Percentiles rank a stretch among this genome's conserved stretches.
Evolutionary conservation across 2,329 filamentous ascomycete genomes (phyloP).

Genomic region (Alternaria brassicicola): DNA sequence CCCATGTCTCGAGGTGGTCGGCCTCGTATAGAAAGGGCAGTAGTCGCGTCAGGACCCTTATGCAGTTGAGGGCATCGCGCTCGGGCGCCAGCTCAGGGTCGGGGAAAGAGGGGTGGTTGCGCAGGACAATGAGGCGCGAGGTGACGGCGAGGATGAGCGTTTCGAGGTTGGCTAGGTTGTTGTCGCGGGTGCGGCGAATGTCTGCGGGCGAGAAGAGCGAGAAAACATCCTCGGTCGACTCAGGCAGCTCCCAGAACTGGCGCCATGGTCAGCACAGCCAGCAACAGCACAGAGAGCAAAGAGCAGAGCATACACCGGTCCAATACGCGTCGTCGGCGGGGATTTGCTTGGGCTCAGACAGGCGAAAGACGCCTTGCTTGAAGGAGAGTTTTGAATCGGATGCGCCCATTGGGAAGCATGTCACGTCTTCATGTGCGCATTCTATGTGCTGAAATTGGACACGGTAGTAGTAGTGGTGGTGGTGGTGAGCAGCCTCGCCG

Average conservation of each 20-base stretch:
- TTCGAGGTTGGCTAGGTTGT: slow-evolving; percentile 84
- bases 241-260: slow-evolving; percentile 96
- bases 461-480: slow-evolving; percentile 2
- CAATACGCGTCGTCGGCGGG: slow-evolving; percentile 89
- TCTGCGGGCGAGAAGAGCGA: slow-evolving; percentile 83
- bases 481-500: slow-evolving; percentile 9
- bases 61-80: slow-evolving; percentile 90
- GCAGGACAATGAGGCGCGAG: slow-evolving; percentile 80
- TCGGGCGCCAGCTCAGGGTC: slow-evolving; percentile 83
- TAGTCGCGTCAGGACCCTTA: slow-evolving; percentile 86
- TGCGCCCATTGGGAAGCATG: slow-evolving; percentile 76
- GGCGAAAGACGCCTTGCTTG: slow-evolving; percentile 95
- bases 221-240: slow-evolving; percentile 95
- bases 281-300: slow-evolving; percentile 25
- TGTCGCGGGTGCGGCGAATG: slow-evolving; percentile 85
- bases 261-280: slow-evolving; percentile 15
- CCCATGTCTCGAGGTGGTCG: slow-evolving; percentile 81
- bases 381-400: slow-evolving; percentile 99
- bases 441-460: slow-evolving; percentile 3
- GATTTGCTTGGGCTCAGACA: slow-evolving; percentile 90
- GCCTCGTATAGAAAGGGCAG: slow-evolving; percentile 92
- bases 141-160: slow-evolving; percentile 83
- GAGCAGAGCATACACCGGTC: slow-evolving; percentile 73
- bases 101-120: slow-evolving; percentile 89
- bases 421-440: slow-evolving; percentile 37